These are phyloP conservation scores for Alisma plantagoaquatica DNA, from an alignment of 106 monocot genomes.

Conservation along the genomic window DNA sequence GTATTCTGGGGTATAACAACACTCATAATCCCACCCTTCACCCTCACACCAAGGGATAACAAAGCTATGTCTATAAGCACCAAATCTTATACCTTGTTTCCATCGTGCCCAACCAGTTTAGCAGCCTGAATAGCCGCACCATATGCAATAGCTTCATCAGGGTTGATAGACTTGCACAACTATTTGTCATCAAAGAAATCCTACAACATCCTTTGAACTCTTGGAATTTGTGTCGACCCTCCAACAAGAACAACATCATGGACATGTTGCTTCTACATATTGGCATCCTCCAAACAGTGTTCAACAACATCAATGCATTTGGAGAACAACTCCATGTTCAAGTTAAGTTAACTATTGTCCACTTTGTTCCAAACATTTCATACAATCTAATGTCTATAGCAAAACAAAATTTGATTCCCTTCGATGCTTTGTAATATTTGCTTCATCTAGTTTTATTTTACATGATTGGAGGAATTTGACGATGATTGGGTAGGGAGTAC, in stretches of 20 bases:
- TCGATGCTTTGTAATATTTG: too few species aligned
- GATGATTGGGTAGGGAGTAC: too few species aligned
- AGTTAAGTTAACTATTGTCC: too few species aligned
- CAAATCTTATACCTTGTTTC: slow-evolving; percentile 27
- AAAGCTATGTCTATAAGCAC: slow-evolving; percentile 27
- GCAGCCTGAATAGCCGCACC: slow-evolving; percentile 12
- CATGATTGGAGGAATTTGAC: too few species aligned
- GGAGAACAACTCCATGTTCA: slow-evolving; percentile 37
- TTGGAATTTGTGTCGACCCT: slow-evolving; percentile 15
- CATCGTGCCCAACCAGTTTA: slow-evolving; percentile 21
- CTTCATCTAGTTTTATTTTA: too few species aligned
- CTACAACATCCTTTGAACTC: slow-evolving; percentile 37
- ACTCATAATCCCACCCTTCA: neutral
- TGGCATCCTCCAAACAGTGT: slow-evolving; percentile 48
- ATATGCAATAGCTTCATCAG: slow-evolving; percentile 10
- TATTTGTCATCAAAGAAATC: slow-evolving; percentile 37
- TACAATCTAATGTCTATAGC: too few species aligned
- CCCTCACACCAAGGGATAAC: slow-evolving; percentile 2
- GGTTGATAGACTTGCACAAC: slow-evolving; percentile 15
- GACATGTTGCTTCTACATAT: neutral
- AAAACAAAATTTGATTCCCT: too few species aligned
- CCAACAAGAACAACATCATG: slow-evolving; percentile 15
- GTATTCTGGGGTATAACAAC: slow-evolving; percentile 30
- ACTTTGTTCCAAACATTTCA: too few species aligned
- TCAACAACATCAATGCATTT: slow-evolving; percentile 54